phyloP scores from a whole-genome alignment of 1,139 yeast species.

The Hyphopichia pseudoburtonii region DNA sequence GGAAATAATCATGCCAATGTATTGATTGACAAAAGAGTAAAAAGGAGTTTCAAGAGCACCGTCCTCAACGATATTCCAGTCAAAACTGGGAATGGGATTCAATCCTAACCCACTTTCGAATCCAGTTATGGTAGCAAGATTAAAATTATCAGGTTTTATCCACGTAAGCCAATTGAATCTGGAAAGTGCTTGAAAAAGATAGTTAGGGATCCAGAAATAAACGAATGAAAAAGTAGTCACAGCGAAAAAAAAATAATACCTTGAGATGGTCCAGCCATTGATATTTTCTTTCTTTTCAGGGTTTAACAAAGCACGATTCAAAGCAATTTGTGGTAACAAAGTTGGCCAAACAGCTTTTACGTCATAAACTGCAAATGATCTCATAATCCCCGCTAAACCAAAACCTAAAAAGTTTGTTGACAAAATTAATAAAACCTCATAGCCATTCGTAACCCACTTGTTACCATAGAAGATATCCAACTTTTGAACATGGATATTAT shows the following conservation, averaged over 20 bases:
- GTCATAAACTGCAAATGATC: conserved; percentile 60
- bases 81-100: conserved; percentile 58
- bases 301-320: conserved; percentile 51
- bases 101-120: conserved; percentile 53
- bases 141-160: conserved; percentile 30
- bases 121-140: conserved; percentile 59
- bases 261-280: conserved; percentile 37
- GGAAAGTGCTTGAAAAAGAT: conserved; percentile 31
- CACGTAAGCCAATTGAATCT: conserved; percentile 40
- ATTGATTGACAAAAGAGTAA: conserved; percentile 41
- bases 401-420: conserved; percentile 62
- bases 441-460: conserved; percentile 48
- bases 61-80: conserved; percentile 40
- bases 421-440: conserved; percentile 48
- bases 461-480: conserved; percentile 19
- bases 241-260: conserved; percentile 29
- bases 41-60: conserved; percentile 44
- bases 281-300: conserved; percentile 41
- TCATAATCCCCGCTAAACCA: conserved; percentile 61
- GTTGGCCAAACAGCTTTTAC: conserved; percentile 58
- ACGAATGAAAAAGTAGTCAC: conserved; percentile 23
- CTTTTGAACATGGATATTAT: conserved; percentile 20
- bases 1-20: conserved; percentile 43
- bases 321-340: conserved; percentile 52
- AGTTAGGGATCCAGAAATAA: conserved; percentile 38